Percentiles rank a stretch among this genome's conserved stretches.
Conservation (phyloP, 2,329 filamentous ascomycete genomes). For the Penicillium thymicola region DNA sequence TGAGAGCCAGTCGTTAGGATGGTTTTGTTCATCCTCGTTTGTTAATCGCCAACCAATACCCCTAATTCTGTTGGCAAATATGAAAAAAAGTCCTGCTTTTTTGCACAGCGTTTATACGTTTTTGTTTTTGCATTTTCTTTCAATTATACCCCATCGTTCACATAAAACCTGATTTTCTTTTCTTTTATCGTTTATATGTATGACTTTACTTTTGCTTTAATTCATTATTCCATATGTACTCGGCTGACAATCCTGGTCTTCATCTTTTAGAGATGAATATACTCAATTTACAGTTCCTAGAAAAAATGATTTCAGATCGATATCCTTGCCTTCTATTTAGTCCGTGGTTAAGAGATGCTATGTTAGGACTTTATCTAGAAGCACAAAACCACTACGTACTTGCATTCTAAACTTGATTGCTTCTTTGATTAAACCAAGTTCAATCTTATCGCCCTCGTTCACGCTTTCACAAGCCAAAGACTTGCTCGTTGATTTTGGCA, state of each 20-base stretch:
- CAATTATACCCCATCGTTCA: conserved; percentile 1
- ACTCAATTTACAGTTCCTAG: too few relatives aligned
- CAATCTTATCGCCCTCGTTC: too few relatives aligned
- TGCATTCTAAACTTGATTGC: too few relatives aligned
- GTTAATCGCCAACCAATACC: conserved; percentile 1
- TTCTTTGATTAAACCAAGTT: too few relatives aligned
- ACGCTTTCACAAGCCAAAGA: too few relatives aligned
- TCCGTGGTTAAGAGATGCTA: too few relatives aligned
- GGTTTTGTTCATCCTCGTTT: neutral
- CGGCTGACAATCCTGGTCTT: neutral
- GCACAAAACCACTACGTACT: too few relatives aligned
- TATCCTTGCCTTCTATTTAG: too few relatives aligned
- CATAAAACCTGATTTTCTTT: neutral
- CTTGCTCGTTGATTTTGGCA: too few relatives aligned
- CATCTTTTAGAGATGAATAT: neutral
- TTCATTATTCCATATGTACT: neutral
- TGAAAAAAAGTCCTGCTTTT: conserved; percentile 1
- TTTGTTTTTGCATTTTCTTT: neutral
- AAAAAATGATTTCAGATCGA: too few relatives aligned
- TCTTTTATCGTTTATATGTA: neutral
- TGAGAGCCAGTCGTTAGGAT: neutral
- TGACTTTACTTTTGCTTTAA: neutral
- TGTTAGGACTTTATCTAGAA: too few relatives aligned
- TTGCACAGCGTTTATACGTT: neutral
- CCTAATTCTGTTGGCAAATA: neutral